These are phyloP conservation scores for Cytospora schulzeri DNA, from an alignment of 2,329 filamentous ascomycete genomes.

Conservation along the genomic window DNA sequence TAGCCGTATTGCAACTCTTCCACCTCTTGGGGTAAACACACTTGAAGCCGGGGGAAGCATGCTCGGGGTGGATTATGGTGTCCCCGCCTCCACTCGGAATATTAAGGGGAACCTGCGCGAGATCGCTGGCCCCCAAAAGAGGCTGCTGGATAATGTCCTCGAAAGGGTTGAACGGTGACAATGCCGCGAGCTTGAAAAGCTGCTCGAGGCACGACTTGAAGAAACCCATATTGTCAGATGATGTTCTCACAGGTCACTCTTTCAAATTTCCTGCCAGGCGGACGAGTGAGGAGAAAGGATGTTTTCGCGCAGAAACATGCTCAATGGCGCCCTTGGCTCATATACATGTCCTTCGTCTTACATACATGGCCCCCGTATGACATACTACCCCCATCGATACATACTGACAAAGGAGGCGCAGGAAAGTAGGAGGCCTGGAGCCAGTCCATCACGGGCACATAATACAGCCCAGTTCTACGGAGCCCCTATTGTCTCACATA, in stretches of 20 bases:
- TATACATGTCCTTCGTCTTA: background rate
- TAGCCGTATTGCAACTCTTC: conserved; percentile 20
- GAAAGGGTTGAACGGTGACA: conserved; percentile 17
- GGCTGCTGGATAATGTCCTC: conserved; percentile 16
- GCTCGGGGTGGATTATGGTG: conserved; percentile 17
- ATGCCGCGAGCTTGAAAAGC: conserved; percentile 16
- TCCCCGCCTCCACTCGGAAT: background rate
- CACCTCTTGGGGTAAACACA: conserved; percentile 24
- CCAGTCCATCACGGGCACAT: background rate
- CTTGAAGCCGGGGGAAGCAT: conserved; percentile 20
- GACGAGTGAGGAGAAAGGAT: background rate
- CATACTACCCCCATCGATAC: too few relatives aligned
- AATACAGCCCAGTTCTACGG: background rate
- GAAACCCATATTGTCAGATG: conserved; percentile 23
- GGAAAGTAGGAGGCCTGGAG: too few relatives aligned
- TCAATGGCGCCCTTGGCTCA: background rate
- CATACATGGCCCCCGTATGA: background rate
- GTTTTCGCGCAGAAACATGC: too few relatives aligned
- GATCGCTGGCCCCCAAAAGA: conserved; percentile 5
- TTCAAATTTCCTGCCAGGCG: conserved; percentile 5
- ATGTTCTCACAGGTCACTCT: background rate
- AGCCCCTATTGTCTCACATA: background rate
- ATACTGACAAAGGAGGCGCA: background rate
- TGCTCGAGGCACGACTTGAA: conserved; percentile 20
- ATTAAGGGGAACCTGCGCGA: conserved; percentile 4